phyloP scores from a whole-genome alignment of 2,329 filamentous ascomycete species.

The Tolypocladium ovalisporum region DNA sequence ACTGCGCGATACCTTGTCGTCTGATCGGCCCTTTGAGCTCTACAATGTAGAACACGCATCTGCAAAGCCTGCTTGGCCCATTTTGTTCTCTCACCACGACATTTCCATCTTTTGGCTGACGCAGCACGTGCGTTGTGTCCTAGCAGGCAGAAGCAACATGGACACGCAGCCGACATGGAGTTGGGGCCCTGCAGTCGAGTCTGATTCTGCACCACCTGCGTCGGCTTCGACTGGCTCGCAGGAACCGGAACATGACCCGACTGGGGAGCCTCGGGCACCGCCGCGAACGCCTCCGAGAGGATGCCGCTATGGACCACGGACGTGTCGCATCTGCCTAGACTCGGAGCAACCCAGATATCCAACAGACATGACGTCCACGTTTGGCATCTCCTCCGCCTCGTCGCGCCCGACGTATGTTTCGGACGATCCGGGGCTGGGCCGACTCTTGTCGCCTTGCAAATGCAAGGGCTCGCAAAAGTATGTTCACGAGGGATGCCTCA shows the following conservation, averaged over 20 bases:
- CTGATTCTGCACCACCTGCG: slow-evolving; percentile 2
- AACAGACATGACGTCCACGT: slow-evolving; percentile 16
- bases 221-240: not conserved
- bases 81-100: slow-evolving; percentile 2
- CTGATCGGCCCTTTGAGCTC: not conserved
- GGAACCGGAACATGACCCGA: not conserved
- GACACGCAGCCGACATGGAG: slow-evolving; percentile 14
- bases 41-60: not conserved
- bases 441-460: slow-evolving; percentile 78
- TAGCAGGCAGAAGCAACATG: slow-evolving; percentile 10
- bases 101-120: not conserved
- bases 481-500: slow-evolving; percentile 84
- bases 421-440: slow-evolving; percentile 60
- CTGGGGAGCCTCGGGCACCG: slow-evolving; percentile 2
- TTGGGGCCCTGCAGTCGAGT: slow-evolving; percentile 6
- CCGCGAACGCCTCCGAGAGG: slow-evolving; percentile 6
- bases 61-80: slow-evolving; percentile 6
- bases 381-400: slow-evolving; percentile 20
- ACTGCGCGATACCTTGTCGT: not conserved
- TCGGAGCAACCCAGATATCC: slow-evolving; percentile 40
- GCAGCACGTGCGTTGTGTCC: slow-evolving; percentile 1
- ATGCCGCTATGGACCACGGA: slow-evolving; percentile 55
- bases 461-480: slow-evolving; percentile 92
- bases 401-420: slow-evolving; percentile 52
- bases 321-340: slow-evolving; percentile 86